A percentile compares a stretch with the other conserved stretches of the same genome.
These are phyloP conservation scores for Blastomyces emzantsi DNA, from an alignment of 2,329 filamentous ascomycete species.

Conservation along the genomic window DNA sequence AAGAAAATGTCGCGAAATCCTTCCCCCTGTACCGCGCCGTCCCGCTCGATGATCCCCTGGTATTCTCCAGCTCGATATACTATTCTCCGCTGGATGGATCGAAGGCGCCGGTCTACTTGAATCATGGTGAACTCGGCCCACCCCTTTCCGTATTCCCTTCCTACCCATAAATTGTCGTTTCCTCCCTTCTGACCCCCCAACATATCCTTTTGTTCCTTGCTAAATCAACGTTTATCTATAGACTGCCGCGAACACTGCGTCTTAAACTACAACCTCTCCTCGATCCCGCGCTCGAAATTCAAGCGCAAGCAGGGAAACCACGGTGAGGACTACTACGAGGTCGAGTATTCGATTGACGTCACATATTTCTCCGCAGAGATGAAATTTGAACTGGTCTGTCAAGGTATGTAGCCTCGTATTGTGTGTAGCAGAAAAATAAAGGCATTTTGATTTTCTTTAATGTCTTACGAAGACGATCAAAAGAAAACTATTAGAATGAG, in stretches of 20 bases:
- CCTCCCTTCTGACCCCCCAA: no score
- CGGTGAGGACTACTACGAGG: conserved; percentile 4
- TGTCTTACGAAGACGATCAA: neutral
- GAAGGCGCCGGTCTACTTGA: conserved; percentile 1
- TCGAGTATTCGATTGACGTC: conserved; percentile 5
- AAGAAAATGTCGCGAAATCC: neutral
- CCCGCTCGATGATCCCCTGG: conserved; percentile 3
- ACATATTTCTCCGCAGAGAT: conserved; percentile 6
- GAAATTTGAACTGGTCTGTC: conserved; percentile 7
- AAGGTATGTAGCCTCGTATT: neutral
- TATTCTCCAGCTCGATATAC: conserved; percentile 8
- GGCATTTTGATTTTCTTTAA: neutral
- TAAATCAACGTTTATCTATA: neutral
- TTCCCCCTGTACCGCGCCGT: conserved; percentile 6
- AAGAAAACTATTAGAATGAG: neutral
- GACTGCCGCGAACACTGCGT: conserved; percentile 9
- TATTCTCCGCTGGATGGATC: conserved; percentile 5
- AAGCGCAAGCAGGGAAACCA: conserved; percentile 4
- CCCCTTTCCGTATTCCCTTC: neutral
- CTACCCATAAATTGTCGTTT: neutral
- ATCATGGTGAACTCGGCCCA: neutral
- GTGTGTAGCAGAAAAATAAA: no score
- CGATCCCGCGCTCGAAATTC: conserved; percentile 8
- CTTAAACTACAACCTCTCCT: conserved; percentile 7
- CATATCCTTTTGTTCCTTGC: neutral